These are phyloP conservation scores for Penicillium flavigenum DNA, from an alignment of 495 filamentous ascomycete genomes.

Conservation along the genomic window DNA sequence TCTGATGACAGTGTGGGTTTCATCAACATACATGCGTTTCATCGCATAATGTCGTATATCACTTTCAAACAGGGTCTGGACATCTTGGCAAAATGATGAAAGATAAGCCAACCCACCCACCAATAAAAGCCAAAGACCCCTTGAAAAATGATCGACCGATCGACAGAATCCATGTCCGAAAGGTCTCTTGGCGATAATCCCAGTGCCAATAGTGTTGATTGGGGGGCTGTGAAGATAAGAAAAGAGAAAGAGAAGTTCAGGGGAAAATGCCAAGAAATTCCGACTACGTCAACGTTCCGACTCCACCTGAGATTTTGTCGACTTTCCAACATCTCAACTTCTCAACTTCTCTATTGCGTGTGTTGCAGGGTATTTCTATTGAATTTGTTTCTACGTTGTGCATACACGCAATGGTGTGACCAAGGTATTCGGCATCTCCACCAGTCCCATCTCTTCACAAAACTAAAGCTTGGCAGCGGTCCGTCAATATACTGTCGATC, in stretches of 20 bases:
- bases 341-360: neutral
- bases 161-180: conserved; percentile 12
- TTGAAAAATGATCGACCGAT: conserved; percentile 11
- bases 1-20: neutral
- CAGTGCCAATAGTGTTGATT: conserved; percentile 18
- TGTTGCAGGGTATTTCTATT: too few species aligned
- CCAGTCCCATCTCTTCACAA: conserved; percentile 15
- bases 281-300: neutral
- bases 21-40: neutral
- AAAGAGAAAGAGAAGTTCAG: conserved; percentile 5
- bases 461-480: conserved; percentile 41
- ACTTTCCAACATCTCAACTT: neutral
- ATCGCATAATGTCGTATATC: too few species aligned
- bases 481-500: conserved; percentile 39
- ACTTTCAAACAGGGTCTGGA: conserved; percentile 1
- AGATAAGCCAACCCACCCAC: conserved; percentile 1
- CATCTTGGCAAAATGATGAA: conserved; percentile 17
- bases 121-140: conserved; percentile 19
- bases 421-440: neutral
- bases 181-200: conserved; percentile 17
- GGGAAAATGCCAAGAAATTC: conserved; percentile 7
- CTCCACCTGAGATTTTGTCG: neutral
- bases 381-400: neutral
- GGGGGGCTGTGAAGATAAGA: conserved; percentile 27
- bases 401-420: conserved; percentile 12